These are phyloP conservation scores for Carallia pectinifolia DNA, from an alignment of 345 rosid species.

Conservation along the genomic window DNA sequence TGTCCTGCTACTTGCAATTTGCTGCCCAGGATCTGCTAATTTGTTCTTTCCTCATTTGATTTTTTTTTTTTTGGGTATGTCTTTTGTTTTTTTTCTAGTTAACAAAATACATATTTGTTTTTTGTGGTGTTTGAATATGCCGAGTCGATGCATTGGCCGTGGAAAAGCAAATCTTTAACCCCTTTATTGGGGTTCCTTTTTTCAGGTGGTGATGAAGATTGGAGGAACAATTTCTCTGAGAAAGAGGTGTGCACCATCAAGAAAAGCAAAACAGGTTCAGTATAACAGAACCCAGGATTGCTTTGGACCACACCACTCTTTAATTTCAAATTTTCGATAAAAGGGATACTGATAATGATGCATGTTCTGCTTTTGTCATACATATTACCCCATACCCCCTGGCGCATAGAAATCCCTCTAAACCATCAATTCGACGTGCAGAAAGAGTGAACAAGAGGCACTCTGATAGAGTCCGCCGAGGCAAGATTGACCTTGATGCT, in stretches of 20 bases:
- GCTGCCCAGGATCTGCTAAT: slow-evolving; percentile 39
- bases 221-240: slow-evolving; percentile 69
- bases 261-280: slow-evolving; percentile 85
- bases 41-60: slow-evolving; percentile 35
- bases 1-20: slow-evolving; percentile 19
- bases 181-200: slow-evolving; percentile 43
- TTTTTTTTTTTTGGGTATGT: slow-evolving; percentile 11
- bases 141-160: slow-evolving; percentile 35
- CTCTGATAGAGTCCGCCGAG: slow-evolving; percentile 49
- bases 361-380: slow-evolving; percentile 2
- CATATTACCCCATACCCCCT: not conserved
- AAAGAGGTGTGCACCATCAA: slow-evolving; percentile 78
- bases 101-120: slow-evolving; percentile 21
- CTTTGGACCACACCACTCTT: slow-evolving; percentile 38
- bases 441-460: slow-evolving; percentile 51
- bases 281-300: slow-evolving; percentile 24
- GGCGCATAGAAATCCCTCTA: slow-evolving; percentile 7
- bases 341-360: slow-evolving; percentile 9
- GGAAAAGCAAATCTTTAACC: slow-evolving; percentile 59
- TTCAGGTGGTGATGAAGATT: slow-evolving; percentile 74
- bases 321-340: slow-evolving; percentile 10
- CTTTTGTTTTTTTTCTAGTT: slow-evolving; percentile 8
- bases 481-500: slow-evolving; percentile 60
- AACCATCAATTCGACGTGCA: slow-evolving; percentile 29
- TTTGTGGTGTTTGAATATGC: slow-evolving; percentile 35